Evolutionary conservation across 495 filamentous ascomycete species (phyloP), one percentile per base, ranked within the genome.

Genomic region (Lindgomyces ingoldianus): DNA sequence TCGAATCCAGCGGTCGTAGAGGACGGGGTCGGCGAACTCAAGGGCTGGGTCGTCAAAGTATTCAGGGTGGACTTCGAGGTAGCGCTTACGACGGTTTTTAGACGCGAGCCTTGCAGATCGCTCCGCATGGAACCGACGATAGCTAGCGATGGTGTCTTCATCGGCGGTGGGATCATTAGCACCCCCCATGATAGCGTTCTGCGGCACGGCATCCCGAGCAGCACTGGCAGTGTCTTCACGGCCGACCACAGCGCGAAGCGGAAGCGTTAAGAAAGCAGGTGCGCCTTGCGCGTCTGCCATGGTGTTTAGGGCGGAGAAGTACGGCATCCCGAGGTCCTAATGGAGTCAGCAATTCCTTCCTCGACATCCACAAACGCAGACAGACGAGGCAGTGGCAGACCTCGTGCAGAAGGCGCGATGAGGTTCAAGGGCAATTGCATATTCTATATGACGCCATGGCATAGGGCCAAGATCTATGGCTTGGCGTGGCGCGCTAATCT

Each of bases 1-100:
- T 46, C 89, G 86, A 68, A 95, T 84, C 14, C 92, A 79, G 56
- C 84, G 83, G 72, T 93, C 90, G 77, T 95, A 92, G 45, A 91
- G 81, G 22, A 93, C 78, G 0, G 90, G 89, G 74, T 92, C 89
- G 89, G 76, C 51, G 65, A 64, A 57, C 44, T 54, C 59, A 41
- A 62, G 57, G 44, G 57, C 52, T 57, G 83, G 75, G 71, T 80
- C 50, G 30, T 21, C 78, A 73, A 87, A 87, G 75, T 89, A 89
- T 59, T 85, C 82, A 47, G 84, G 83, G 66, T 88, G 81, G 21
- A 76, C 70, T 60, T 88, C 85, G 53, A 89, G 76, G 65, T 87
- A 89, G 61, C 80, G 80, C 70, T 85, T 87, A 41, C 86, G 81
- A 55, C 86, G 78, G 70, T 88, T 89, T 74, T 85, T 88, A 19